A percentile compares a stretch with the other conserved stretches of the same genome.
These are phyloP conservation scores for Penicillium robsamsonii DNA, from an alignment of 495 filamentous ascomycete species.

Conservation along the genomic window DNA sequence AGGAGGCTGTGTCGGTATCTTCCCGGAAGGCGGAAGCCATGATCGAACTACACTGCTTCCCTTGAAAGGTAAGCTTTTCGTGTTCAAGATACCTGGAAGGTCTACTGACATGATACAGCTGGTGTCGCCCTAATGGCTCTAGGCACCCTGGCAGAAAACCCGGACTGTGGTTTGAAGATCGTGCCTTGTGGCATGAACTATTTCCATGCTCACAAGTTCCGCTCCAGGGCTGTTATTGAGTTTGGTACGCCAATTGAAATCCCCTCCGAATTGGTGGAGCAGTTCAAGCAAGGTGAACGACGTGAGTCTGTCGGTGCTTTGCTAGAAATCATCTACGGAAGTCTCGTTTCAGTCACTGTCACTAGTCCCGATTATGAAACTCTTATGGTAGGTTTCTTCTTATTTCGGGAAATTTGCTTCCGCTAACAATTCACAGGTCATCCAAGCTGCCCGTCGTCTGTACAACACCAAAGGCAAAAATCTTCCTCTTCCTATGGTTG, in stretches of 20 bases:
- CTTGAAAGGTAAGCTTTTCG: slow-evolving; percentile 63
- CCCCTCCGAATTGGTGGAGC: slow-evolving; percentile 74
- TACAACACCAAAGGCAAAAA: slow-evolving; percentile 96
- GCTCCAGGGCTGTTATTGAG: slow-evolving; percentile 93
- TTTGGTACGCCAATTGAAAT: slow-evolving; percentile 89
- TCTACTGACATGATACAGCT: slow-evolving; percentile 47
- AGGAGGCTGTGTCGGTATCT: slow-evolving; percentile 93
- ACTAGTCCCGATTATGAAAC: slow-evolving; percentile 95
- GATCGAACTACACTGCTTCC: slow-evolving; percentile 92
- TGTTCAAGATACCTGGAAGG: background rate
- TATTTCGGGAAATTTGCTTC: background rate
- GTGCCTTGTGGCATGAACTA: slow-evolving; percentile 99
- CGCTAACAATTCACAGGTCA: slow-evolving; percentile 54
- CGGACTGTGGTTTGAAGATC: slow-evolving; percentile 90
- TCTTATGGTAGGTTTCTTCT: slow-evolving; percentile 65
- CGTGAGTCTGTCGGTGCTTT: slow-evolving; percentile 79
- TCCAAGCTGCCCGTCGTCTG: slow-evolving; percentile 89
- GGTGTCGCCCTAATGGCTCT: slow-evolving; percentile 98
- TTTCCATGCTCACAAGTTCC: slow-evolving; percentile 98
- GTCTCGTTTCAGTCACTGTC: slow-evolving; percentile 84
- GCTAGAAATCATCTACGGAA: slow-evolving; percentile 81
- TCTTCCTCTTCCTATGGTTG: slow-evolving; percentile 87
- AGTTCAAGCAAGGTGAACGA: slow-evolving; percentile 78
- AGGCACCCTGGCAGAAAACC: slow-evolving; percentile 83
- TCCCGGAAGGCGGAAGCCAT: slow-evolving; percentile 96